Evolutionary conservation across 1,284 basidiomycete species (phyloP), one percentile per base, ranked within the genome.

Genomic region (Boletus sp.): DNA sequence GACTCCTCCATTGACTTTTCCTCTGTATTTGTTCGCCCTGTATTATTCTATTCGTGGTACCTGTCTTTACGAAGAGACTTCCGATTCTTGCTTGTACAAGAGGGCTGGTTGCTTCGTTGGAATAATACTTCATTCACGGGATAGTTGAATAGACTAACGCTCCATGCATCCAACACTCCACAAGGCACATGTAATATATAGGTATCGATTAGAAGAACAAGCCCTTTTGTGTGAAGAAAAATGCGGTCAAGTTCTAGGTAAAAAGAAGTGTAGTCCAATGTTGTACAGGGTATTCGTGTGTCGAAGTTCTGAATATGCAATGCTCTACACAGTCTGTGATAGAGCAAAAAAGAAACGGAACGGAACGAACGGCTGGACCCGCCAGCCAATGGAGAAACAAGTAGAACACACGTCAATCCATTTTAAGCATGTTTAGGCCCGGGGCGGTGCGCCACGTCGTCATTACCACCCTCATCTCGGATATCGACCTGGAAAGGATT

Each of bases 401-500:
- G 46, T 1, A 16, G 52, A 37, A 19, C 35, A n/a, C 21, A 6
- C 17, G n/a, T 23, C 27, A 49, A n/a, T 52, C 53, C 47, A 27
- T 35, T 27, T 65, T 43, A 60, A n/a, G 50, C 47, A 35, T 13
- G 31, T 31, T 25, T 55, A 11, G 21, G 21, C 23, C 33, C 47
- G 25, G 33, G 44, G 40, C 16, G 9, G 2, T n/a, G 46, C 25
- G 23, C 40, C 17, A 21, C 47, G 46, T 46, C 23, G 43, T 49
- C 16, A 10, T 30, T 43, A 28, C 56, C 52, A 27, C 52, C 6
- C 44, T 60, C 55, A 68, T 67, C 57, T 59, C 69, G 53, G 19
- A 61, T 47, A 27, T 67, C 63, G 17, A 72, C 38, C 31, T 65
- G 52, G 43, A 75, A 79, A 11, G 74, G 70, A 25, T 60, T 62